A percentile compares a stretch with the other conserved stretches of the same genome.
phyloP scores from a whole-genome alignment of 345 rosid species.

The Salix udensis region DNA sequence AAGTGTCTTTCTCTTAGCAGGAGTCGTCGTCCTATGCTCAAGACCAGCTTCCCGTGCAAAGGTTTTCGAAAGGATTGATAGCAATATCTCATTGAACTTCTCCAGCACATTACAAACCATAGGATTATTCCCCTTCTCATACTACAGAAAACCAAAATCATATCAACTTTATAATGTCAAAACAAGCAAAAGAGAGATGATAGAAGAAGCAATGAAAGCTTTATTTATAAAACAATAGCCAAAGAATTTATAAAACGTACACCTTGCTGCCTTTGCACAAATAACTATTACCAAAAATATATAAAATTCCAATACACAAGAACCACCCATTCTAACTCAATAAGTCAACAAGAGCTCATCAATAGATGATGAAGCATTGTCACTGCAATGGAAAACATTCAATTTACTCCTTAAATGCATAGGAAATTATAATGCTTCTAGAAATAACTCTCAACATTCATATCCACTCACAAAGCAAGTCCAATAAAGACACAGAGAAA shows the following conservation, averaged over 20 bases:
- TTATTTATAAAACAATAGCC: not conserved
- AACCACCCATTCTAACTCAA: not conserved
- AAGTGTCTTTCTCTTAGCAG: slow-evolving; percentile 9
- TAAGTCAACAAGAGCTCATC: not conserved
- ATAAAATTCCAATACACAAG: not conserved
- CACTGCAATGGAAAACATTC: not conserved
- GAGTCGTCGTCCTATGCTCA: not conserved
- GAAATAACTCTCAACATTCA: not conserved
- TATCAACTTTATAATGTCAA: not conserved
- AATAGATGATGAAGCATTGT: not conserved
- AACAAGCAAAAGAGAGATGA: not conserved
- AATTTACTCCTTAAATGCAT: not conserved
- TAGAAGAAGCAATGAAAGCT: not conserved
- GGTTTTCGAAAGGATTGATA: not conserved
- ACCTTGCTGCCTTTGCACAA: not conserved
- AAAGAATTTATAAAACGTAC: not conserved
- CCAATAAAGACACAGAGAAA: not conserved
- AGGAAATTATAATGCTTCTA: not conserved
- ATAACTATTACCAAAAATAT: not conserved
- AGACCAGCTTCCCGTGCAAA: not conserved
- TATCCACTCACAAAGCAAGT: not conserved
- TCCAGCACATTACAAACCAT: not conserved
- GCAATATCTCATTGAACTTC: slow-evolving; percentile 15
- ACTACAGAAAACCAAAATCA: not conserved
- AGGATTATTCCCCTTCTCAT: slow-evolving; percentile 13